phyloP scores from a whole-genome alignment of 23 red algal species.

The Gracilaria gracilis region DNA sequence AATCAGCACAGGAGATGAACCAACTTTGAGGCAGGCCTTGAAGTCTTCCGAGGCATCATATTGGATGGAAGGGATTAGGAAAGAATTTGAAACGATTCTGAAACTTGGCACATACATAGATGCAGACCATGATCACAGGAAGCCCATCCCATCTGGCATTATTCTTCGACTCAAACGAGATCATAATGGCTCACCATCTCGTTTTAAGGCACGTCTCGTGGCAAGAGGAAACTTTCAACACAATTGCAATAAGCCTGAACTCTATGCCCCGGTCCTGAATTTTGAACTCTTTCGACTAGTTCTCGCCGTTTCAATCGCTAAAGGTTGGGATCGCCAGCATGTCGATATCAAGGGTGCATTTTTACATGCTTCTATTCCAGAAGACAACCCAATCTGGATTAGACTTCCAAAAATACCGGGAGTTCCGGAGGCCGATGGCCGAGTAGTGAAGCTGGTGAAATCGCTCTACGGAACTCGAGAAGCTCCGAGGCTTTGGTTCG shows the following conservation, averaged over 20 bases:
- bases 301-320: not conserved
- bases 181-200: not conserved
- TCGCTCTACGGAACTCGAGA: slow-evolving; percentile 36
- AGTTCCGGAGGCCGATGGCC: slow-evolving; percentile 16
- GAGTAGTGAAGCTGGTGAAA: slow-evolving; percentile 1
- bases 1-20: slow-evolving; percentile 44
- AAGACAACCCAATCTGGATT: not conserved
- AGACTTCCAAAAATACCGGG: not conserved
- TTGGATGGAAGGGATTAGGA: slow-evolving; percentile 30
- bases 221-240: slow-evolving; percentile 44
- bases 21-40: not conserved
- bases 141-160: slow-evolving; percentile 19
- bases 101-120: slow-evolving; percentile 8
- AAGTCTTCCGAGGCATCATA: slow-evolving; percentile 2
- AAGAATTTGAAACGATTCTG: slow-evolving; percentile 31
- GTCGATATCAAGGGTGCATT: slow-evolving; percentile 51
- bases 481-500: slow-evolving; percentile 21
- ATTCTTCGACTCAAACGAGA: slow-evolving; percentile 53
- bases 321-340: slow-evolving; percentile 29
- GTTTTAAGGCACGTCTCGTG: slow-evolving; percentile 52
- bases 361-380: slow-evolving; percentile 20
- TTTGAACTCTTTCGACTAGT: slow-evolving; percentile 26
- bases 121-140: not conserved
- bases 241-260: not conserved
- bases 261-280: slow-evolving; percentile 25